Percentiles rank a stretch among this genome's conserved stretches.
These are phyloP conservation scores for Centrapalus pauciflorus DNA, from an alignment of 129 eudicot genomes.

Conservation along the genomic window DNA sequence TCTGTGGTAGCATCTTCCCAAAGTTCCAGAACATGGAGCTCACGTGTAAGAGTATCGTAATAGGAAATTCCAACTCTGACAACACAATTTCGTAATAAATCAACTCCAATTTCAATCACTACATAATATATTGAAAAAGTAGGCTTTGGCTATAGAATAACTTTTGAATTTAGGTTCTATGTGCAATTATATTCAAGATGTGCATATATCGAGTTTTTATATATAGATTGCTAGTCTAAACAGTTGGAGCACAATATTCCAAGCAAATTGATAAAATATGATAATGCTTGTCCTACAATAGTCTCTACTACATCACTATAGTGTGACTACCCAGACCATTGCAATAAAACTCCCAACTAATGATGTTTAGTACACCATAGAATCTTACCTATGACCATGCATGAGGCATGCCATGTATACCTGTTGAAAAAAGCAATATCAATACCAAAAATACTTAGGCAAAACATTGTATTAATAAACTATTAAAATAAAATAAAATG, in stretches of 20 bases:
- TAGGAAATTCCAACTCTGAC: slow-evolving; percentile 91
- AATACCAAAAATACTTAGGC: not conserved
- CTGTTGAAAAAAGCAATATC: slow-evolving; percentile 36
- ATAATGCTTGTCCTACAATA: not conserved
- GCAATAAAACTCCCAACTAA: not conserved
- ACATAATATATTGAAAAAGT: not conserved
- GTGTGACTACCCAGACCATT: not conserved
- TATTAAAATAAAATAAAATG: not conserved
- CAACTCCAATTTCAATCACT: not conserved
- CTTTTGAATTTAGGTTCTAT: not conserved
- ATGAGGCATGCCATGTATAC: slow-evolving; percentile 91
- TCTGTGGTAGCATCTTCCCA: slow-evolving; percentile 80
- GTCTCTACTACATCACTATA: not conserved
- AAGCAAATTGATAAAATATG: not conserved
- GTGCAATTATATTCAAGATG: not conserved
- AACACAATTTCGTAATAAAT: slow-evolving; percentile 9
- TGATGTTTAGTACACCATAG: not conserved
- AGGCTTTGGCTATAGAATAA: slow-evolving; percentile 6
- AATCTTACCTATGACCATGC: slow-evolving; percentile 72
- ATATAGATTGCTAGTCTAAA: not conserved
- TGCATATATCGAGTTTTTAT: not conserved
- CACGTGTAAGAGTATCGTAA: slow-evolving; percentile 75
- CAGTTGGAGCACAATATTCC: not conserved
- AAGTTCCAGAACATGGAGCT: slow-evolving; percentile 83
- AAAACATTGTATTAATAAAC: not conserved